Base-by-base conservation (phyloP, 2,329 filamentous ascomycete species). In the Trichophyton equinum region DNA sequence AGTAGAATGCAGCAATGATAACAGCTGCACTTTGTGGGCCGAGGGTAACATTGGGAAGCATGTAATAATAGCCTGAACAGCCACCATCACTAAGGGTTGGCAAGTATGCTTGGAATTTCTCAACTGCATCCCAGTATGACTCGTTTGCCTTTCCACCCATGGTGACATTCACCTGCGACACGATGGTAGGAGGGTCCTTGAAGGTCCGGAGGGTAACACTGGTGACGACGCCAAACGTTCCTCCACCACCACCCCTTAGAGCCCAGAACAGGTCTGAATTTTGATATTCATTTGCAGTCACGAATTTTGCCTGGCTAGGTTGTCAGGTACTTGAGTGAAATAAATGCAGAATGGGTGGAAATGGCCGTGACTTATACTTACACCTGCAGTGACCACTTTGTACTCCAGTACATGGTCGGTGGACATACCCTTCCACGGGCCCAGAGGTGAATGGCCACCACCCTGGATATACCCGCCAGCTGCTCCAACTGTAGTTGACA, bases 261-360 rank as follows among this genome's bases (percentile, higher is more conserved):
- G 84, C 85, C 84, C 83, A 87, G 72, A 82, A 86, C 1, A 87
- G 73, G 58, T 86, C 83, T 0, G 73, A 61, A 64, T 86, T 81
- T 36, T 78, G 63, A 0, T 66, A 67, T 0, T 73, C 74, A 3
- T 74, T 78, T 0, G 81, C 82, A 1, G 70, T 77, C 1, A 84
- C 63, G n/a, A 78, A 66, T 15, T 75, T 62, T 1, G 83, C 82
- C 60, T 73, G 69, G 22, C 74, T 22, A 64, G 49, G 22, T n/a
- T 18, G 44, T 59, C 57, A 59, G 44, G 3, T 1, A 72, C 71
- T 67, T 4, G 69, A 67, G 11, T 71, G 22, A 8, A 27, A 7
- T 18, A 51, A 51, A 20, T 68, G 47, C 68, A 53, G 74, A 69
- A 57, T 57, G 27, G 27, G 27, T 30, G 33, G 64, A 66, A 3